Evolutionary conservation across 2,329 filamentous ascomycete genomes (phyloP), one percentile per base, ranked within the genome.

Genomic region (Arthrobotrys sphaeroides): DNA sequence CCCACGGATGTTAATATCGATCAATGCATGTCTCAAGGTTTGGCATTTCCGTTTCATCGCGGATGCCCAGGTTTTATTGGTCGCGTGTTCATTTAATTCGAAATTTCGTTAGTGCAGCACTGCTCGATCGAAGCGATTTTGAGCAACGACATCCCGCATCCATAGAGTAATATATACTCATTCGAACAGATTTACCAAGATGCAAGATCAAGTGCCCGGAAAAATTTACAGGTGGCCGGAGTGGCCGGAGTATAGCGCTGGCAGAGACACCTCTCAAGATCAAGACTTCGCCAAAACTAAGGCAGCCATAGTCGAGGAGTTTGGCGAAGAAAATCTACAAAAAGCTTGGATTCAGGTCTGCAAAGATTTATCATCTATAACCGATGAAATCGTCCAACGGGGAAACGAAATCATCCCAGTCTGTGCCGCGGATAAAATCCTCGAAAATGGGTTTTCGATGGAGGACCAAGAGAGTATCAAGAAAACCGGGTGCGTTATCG

Each of bases 291-390:
- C 79, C 2, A 68, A 73, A 22, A 62, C 77, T 38, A 84, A 84
- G 77, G 80, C 80, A 59, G 78, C 80, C 0, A 82, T 84, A 16
- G 80, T 83, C 33, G 78, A 79, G 1, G 72, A 82, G 38, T 84
- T 83, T 55, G 83, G 83, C 2, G 79, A 80, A 28, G 81, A 80
- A 3, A 80, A 80, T 0, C 69, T 85, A 7, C 77, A 75, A 4
- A 64, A 80, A 72, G 82, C 82, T 77, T 85, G 83, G 84, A 40
- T 84, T 13, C 80, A 81, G 28, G 81, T 83, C 2, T 84, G 84
- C 77, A 77, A 81, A 10, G 60, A 81, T 1, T 80, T 85, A 0
- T 78, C 82, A 60, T 57, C 53, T 0, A 70, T 84, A 20, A 84
- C 83, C 0, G 80, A 82, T 6, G 80, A 82, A n/a, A 81, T 85